Percentiles rank a stretch among this genome's conserved stretches.
Evolutionary conservation across 164 flowering plant genomes (phyloP).

Genomic region (Magnolia changhungtana): DNA sequence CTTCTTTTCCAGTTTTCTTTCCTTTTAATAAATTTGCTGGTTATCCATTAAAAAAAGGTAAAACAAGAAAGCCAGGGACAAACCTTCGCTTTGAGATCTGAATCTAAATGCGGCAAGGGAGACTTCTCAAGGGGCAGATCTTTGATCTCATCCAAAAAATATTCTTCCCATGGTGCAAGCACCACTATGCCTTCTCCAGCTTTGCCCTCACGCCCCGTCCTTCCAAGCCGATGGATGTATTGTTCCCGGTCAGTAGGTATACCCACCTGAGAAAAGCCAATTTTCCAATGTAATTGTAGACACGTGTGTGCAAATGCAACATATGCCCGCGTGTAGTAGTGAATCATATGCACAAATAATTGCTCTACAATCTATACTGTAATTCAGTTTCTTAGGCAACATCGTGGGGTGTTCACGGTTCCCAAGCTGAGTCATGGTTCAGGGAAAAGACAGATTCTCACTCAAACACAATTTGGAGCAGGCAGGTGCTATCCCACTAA

Average conservation of each 20-base stretch:
- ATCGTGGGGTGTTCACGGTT: background rate
- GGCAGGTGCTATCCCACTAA: too few relatives aligned
- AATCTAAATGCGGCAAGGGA: constrained; percentile 49
- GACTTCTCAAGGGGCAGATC: constrained; percentile 69
- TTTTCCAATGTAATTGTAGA: background rate
- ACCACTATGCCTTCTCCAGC: constrained; percentile 82
- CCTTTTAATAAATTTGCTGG: background rate
- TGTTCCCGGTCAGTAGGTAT: constrained; percentile 79
- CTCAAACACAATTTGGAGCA: too few relatives aligned
- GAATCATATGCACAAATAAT: too few relatives aligned
- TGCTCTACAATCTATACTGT: background rate
- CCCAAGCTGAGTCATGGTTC: background rate
- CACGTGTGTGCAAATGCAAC: background rate
- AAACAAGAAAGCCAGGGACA: constrained; percentile 3
- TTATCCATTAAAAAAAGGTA: background rate
- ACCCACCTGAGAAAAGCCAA: constrained; percentile 54
- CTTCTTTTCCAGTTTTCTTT: too few relatives aligned
- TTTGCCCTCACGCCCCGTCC: constrained; percentile 93
- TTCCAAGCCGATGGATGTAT: constrained; percentile 90
- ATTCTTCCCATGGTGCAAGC: constrained; percentile 97
- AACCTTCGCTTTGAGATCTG: constrained; percentile 59
- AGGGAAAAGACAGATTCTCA: too few relatives aligned
- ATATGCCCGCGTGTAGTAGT: too few relatives aligned
- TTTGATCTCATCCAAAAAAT: constrained; percentile 70
- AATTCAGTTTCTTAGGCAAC: background rate